Evolutionary conservation across 176 grass and related monocot genomes (phyloP), one percentile per base, ranked within the genome.

Genomic region (Triticum monococcum): DNA sequence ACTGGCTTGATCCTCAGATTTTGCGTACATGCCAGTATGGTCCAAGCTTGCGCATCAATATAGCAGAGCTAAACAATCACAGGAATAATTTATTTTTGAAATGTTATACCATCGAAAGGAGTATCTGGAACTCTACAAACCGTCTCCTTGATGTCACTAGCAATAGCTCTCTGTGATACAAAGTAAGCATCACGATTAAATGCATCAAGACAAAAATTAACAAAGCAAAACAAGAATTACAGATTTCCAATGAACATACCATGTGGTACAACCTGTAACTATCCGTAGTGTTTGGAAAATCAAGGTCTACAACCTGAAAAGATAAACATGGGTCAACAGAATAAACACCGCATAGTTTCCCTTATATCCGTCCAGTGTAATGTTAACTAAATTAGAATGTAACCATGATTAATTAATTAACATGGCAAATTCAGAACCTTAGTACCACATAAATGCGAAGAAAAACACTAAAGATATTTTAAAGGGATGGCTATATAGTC

Each of bases 91-190:
- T 73, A n/a, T 36, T 81, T 81, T 79, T 24, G 14, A 70, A 81
- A 82, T 25, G 43, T 9, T 54, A 62, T 94, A 99, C 97, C 97
- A 94, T 99, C 97, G 90, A 94, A 99, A 71, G 92, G 75, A 66
- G 92, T 94, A 87, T 99, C 97, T 68, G 97, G 97, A 64, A 99
- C 97, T 83, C 97, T 91, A 84, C 90, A 99, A 35, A 97, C 90
- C 1, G 94, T 93, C 87, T 99, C 97, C 92, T 99, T 99, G 85
- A 99, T 87, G 78, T 99, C 97, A 69, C 97, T 91, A 71, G 92
- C 97, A 89, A 97, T 99, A 78, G 87, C 92, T 90, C 97, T 96
- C 97, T 99, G 92, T 74, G 36, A 84, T 71, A 65, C 41, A 64
- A 40, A 82, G n/a, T 54, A 68, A 33, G 13, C 50, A 85, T 82